A percentile compares a stretch with the other conserved stretches of the same genome.
Evolutionary conservation across 2,329 filamentous ascomycete species (phyloP).

Genomic region (Chaetomium sp.): DNA sequence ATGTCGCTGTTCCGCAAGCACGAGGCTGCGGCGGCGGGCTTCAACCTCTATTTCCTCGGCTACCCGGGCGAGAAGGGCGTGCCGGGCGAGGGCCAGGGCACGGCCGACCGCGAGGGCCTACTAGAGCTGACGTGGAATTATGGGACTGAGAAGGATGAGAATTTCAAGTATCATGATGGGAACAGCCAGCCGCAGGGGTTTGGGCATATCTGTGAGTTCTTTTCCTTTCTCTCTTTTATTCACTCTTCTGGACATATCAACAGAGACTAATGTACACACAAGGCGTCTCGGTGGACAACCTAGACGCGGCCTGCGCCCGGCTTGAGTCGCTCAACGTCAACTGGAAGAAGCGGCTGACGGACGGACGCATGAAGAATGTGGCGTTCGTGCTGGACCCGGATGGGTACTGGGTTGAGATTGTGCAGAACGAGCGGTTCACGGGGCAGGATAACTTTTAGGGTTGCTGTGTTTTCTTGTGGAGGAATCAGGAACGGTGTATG

Average conservation of each 20-base stretch:
- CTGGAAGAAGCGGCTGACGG: conserved; percentile 94
- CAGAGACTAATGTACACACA: background rate
- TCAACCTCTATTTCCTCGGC: conserved; percentile 89
- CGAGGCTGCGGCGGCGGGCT: conserved; percentile 64
- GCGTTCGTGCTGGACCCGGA: conserved; percentile 89
- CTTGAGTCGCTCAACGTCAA: conserved; percentile 75
- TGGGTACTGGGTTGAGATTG: conserved; percentile 72
- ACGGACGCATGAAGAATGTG: conserved; percentile 88
- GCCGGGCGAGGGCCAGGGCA: conserved; percentile 47
- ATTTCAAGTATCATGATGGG: conserved; percentile 84
- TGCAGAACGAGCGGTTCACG: conserved; percentile 69
- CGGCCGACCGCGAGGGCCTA: conserved; percentile 69
- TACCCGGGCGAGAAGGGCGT: conserved; percentile 57
- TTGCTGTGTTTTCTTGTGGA: too few relatives aligned
- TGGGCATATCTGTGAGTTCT: conserved; percentile 73
- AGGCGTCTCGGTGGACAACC: conserved; percentile 76
- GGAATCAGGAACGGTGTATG: too few relatives aligned
- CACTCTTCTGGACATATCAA: background rate
- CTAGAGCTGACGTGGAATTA: conserved; percentile 86
- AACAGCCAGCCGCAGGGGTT: conserved; percentile 91
- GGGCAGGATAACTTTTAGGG: conserved; percentile 47
- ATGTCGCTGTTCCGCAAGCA: conserved; percentile 73
- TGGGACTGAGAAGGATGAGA: conserved; percentile 76
- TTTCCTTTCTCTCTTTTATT: too few relatives aligned
- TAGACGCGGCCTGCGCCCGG: conserved; percentile 79